Evolutionary conservation across 1,284 basidiomycete species (phyloP), one percentile per base, ranked within the genome.

Genomic region (Ganoderma multipileum): DNA sequence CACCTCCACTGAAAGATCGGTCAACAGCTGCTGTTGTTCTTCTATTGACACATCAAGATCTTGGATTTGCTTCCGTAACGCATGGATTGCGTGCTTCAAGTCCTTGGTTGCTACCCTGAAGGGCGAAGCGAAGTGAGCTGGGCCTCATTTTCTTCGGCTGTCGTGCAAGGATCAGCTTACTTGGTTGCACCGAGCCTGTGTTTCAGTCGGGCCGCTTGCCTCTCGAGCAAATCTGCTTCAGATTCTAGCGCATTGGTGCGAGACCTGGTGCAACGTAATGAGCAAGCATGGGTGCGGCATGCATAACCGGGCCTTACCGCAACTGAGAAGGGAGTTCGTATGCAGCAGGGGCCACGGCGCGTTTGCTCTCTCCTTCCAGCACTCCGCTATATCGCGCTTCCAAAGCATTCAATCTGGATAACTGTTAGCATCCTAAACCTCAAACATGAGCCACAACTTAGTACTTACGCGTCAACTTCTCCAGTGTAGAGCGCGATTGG

Each of bases 171-270:
- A 7, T 9, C 1, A 2, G 62, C 74, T 36, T 60, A 78, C 78
- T 76, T 77, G 9, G 74, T 69, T 0, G 66, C 44, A 7, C 65
- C 42, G 18, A 74, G 23, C 12, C 77, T 73, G 59, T 65, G 67
- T 33, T 68, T 73, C 16, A 77, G 60, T 28, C 64, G 66, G 5
- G 42, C 38, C 0, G 69, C 58, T 23, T 76, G 71, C 3, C 39
- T n/a, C 41, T 78, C 73, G 0, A 77, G 67, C 3, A 74, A 28
- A 16, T 69, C 71, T 0, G 75, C 61, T 61, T 78, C 75, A 0
- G 52, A 28, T 14, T 74, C 67, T 2, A 63, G 55, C 11, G 36
- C 60, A 11, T 50, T 38, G 1, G 68, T 44, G 23, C 66, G 65
- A 7, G 52, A 23, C 26, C 73, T 76, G 23, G 11, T 1, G 12